Percentiles rank a stretch among this genome's conserved stretches.
Conservation (phyloP, 2,329 filamentous ascomycete genomes). For the Incumbomyces lentus region DNA sequence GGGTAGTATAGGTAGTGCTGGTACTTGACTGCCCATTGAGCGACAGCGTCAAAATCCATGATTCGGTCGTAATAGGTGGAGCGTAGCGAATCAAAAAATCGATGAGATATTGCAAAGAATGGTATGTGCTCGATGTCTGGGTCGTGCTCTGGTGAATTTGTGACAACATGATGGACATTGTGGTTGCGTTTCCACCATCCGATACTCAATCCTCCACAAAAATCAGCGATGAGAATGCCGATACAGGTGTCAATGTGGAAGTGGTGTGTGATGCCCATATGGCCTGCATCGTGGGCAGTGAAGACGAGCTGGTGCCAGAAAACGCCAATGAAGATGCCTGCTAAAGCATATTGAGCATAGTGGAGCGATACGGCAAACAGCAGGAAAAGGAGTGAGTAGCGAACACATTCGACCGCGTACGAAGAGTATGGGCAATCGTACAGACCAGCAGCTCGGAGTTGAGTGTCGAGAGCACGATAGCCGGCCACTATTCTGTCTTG, state of each 20-base stretch:
- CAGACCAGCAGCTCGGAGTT: slow-evolving; percentile 62
- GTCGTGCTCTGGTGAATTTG: slow-evolving; percentile 89
- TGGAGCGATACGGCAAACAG: slow-evolving; percentile 52
- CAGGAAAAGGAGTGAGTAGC: slow-evolving; percentile 60
- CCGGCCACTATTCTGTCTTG: slow-evolving; percentile 68
- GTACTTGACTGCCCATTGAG: slow-evolving; percentile 58
- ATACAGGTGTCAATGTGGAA: slow-evolving; percentile 76
- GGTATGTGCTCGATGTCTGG: slow-evolving; percentile 90
- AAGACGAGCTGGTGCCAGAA: slow-evolving; percentile 96
- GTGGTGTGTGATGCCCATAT: slow-evolving; percentile 93
- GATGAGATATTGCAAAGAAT: slow-evolving; percentile 76
- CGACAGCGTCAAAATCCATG: slow-evolving; percentile 67
- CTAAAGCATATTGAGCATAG: slow-evolving; percentile 56
- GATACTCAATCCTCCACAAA: slow-evolving; percentile 74
- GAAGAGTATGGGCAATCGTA: slow-evolving; percentile 76
- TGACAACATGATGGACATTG: slow-evolving; percentile 94
- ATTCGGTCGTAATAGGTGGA: slow-evolving; percentile 76
- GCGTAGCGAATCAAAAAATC: slow-evolving; percentile 60
- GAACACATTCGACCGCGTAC: slow-evolving; percentile 63
- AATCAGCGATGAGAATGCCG: slow-evolving; percentile 84
- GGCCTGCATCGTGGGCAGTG: slow-evolving; percentile 84
- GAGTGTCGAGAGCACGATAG: slow-evolving; percentile 67
- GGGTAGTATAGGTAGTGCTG: slow-evolving; percentile 79
- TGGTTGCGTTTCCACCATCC: slow-evolving; percentile 97
- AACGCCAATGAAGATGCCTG: slow-evolving; percentile 64